Conservation (phyloP, 2,329 filamentous ascomycete species). For the Fusarium odoratissimum region DNA sequence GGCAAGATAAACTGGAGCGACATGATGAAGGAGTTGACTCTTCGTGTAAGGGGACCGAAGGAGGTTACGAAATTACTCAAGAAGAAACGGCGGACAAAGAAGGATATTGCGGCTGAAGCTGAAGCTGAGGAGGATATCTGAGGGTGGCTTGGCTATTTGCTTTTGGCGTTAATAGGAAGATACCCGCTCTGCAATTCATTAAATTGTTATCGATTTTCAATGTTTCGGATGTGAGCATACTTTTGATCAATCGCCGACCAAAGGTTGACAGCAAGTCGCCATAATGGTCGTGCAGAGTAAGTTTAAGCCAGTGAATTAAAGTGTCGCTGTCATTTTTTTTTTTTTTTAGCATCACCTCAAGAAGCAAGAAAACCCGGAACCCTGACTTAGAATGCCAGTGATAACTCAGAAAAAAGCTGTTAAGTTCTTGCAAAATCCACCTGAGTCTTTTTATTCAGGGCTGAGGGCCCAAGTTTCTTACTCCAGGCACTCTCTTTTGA, state of each 20-base stretch:
- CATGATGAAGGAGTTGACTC: conserved; percentile 84
- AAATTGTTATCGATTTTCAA: background rate
- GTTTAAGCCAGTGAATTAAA: background rate
- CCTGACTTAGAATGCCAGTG: rapidly evolving
- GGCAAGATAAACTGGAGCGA: conserved; percentile 75
- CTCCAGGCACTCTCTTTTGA: background rate
- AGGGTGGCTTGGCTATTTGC: background rate
- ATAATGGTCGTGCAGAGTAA: background rate
- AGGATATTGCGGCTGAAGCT: conserved; percentile 25
- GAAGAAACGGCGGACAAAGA: conserved; percentile 52
- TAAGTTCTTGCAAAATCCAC: background rate
- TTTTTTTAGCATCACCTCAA: background rate
- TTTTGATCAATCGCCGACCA: background rate
- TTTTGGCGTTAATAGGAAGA: conserved; percentile 28
- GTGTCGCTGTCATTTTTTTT: background rate
- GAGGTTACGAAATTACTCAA: conserved; percentile 78
- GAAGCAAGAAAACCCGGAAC: background rate
- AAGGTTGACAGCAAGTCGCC: background rate
- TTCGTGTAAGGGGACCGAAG: conserved; percentile 76
- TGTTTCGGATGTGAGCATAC: background rate
- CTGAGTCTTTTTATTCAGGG: background rate
- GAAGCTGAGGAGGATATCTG: conserved; percentile 15
- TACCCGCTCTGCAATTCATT: conserved; percentile 19
- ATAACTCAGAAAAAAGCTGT: rapidly evolving
- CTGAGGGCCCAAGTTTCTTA: background rate